Percentiles rank a stretch among this genome's conserved stretches.
Conservation (phyloP, 208 protist species). For the Leishmania arabica region DNA sequence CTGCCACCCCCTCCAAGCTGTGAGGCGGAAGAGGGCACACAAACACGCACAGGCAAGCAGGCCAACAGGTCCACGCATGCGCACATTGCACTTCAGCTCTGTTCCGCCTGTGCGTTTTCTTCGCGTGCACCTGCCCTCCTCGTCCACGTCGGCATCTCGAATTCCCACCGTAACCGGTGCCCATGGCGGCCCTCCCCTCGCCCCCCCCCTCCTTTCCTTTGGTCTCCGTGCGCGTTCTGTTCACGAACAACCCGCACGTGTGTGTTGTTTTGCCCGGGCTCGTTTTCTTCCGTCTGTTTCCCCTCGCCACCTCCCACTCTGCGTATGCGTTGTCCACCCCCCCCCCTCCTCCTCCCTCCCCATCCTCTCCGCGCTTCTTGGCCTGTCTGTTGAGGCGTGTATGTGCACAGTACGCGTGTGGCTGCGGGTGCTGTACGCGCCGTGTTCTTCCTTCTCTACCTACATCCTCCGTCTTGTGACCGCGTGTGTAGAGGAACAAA, state of each 20-base stretch:
- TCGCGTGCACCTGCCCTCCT: background rate
- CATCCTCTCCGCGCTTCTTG: background rate
- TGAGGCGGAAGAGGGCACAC: background rate
- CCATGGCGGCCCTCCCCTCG: background rate
- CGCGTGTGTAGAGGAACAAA: background rate
- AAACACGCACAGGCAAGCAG: background rate
- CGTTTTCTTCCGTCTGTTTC: background rate
- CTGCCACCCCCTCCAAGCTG: conserved; percentile 25
- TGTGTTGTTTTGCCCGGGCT: background rate
- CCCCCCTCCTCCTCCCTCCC: background rate
- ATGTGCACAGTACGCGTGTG: background rate
- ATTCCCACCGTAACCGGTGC: background rate
- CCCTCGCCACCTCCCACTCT: conserved; percentile 2
- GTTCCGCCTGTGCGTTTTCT: too few species aligned
- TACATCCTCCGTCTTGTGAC: background rate
- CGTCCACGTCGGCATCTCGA: background rate
- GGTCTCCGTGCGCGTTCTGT: background rate
- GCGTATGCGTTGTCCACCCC: background rate
- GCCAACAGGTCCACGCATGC: background rate
- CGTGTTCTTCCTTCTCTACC: background rate
- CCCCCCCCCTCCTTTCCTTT: background rate
- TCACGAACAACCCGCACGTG: too few species aligned
- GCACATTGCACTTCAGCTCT: background rate
- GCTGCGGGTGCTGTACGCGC: background rate
- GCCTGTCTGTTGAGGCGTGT: background rate